phyloP scores from a whole-genome alignment of 805 yeast species.

The Ascoidea rubescens region DNA sequence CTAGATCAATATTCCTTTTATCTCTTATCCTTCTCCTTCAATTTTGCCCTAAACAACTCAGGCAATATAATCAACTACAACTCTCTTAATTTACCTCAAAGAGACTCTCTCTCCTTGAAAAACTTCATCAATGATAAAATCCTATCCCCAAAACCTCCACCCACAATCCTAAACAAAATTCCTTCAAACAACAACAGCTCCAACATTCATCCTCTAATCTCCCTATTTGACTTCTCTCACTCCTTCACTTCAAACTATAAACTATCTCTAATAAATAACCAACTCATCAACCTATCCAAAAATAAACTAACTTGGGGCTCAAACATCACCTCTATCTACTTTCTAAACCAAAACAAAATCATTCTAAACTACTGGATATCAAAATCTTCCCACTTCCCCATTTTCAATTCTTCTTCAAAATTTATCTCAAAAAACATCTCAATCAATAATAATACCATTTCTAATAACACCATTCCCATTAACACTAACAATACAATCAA shows the following conservation, averaged over 20 bases:
- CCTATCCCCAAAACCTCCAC: no score
- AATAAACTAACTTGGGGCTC: slow-evolving; percentile 10
- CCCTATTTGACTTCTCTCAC: slow-evolving; percentile 6
- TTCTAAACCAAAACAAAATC: slow-evolving; percentile 5
- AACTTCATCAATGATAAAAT: slow-evolving; percentile 2
- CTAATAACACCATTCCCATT: slow-evolving; percentile 3
- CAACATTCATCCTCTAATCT: slow-evolving; percentile 3
- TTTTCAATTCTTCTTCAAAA: no score
- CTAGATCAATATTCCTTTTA: slow-evolving; percentile 2
- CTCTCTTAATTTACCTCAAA: slow-evolving; percentile 2
- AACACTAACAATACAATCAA: neutral
- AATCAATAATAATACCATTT: slow-evolving; percentile 5
- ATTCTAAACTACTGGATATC: slow-evolving; percentile 9
- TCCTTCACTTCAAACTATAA: slow-evolving; percentile 7
- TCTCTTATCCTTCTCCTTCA: neutral
- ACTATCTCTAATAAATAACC: slow-evolving; percentile 4
- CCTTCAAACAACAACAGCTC: neutral
- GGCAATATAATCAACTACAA: slow-evolving; percentile 3
- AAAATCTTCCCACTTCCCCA: no score
- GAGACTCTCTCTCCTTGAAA: slow-evolving; percentile 2
- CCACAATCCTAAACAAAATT: neutral
- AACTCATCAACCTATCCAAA: slow-evolving; percentile 4
- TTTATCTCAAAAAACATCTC: slow-evolving; percentile 3
- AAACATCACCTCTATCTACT: slow-evolving; percentile 2
- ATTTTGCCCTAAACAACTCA: slow-evolving; percentile 1